phyloP scores from a whole-genome alignment of 2,329 filamentous ascomycete genomes.

The Aaosphaeria arxii region DNA sequence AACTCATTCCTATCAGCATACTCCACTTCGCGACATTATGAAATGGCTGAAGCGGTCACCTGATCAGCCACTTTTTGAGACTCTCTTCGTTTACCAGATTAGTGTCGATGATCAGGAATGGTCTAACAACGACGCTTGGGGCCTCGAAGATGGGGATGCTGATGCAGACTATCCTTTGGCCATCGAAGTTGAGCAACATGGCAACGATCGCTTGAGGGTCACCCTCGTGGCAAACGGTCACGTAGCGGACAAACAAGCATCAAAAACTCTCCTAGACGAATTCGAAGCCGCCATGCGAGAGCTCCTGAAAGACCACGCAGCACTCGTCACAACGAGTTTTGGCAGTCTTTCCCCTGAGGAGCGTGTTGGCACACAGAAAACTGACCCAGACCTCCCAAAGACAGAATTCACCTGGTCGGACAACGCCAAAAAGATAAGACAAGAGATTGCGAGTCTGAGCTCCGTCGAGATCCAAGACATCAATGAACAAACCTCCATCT shows the following conservation, averaged over 20 bases:
- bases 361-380: background rate
- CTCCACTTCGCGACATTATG: constrained; percentile 72
- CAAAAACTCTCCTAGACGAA: constrained; percentile 40
- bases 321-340: constrained; percentile 6
- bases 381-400: background rate
- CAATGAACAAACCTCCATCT: constrained; percentile 61
- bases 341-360: background rate
- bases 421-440: constrained; percentile 52
- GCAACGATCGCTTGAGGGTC: constrained; percentile 50
- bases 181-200: constrained; percentile 64
- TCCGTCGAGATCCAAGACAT: constrained; percentile 53
- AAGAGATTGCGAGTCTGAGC: constrained; percentile 63
- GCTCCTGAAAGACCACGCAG: constrained; percentile 33
- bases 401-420: constrained; percentile 57
- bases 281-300: constrained; percentile 42
- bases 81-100: constrained; percentile 77
- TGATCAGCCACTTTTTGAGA: constrained; percentile 63
- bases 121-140: constrained; percentile 52
- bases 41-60: constrained; percentile 67
- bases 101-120: constrained; percentile 17
- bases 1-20: constrained; percentile 72
- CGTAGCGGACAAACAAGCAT: constrained; percentile 34
- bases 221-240: constrained; percentile 59
- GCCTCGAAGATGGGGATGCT: constrained; percentile 35
- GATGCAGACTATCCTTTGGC: constrained; percentile 72